phyloP scores from a whole-genome alignment of 1,139 yeast genomes.

The Sugiyamaella japonica region DNA sequence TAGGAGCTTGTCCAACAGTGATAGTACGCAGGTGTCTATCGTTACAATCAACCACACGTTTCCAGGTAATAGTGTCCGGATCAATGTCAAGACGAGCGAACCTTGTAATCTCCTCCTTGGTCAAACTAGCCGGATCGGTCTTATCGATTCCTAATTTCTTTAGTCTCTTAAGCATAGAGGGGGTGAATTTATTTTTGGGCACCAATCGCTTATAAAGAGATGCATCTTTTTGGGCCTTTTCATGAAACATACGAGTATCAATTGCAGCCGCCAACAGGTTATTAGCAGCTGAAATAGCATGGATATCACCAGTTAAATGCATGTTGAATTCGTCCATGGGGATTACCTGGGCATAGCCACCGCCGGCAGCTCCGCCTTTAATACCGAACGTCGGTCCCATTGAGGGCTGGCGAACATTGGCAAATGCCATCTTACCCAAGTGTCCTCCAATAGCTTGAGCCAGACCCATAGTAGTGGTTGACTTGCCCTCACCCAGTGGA shows the following conservation, averaged over 20 bases:
- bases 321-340: conserved; percentile 99
- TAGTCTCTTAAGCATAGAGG: conserved; percentile 76
- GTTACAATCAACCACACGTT: conserved; percentile 94
- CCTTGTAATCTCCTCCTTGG: conserved; percentile 69
- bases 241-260: conserved; percentile 98
- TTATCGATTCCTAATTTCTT: conserved; percentile 77
- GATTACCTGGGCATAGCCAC: conserved; percentile 97
- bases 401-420: conserved; percentile 96
- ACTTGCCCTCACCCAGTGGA: conserved; percentile 97
- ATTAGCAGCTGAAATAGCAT: conserved; percentile 95
- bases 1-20: conserved; percentile 90
- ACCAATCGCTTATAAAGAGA: conserved; percentile 84
- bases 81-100: conserved; percentile 91
- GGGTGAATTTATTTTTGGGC: conserved; percentile 83
- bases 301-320: conserved; percentile 98
- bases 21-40: conserved; percentile 91
- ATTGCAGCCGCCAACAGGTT: conserved; percentile 96
- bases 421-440: conserved; percentile 80
- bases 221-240: conserved; percentile 86
- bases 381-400: conserved; percentile 99
- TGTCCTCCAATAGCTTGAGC: conserved; percentile 97
- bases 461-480: conserved; percentile 94
- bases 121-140: conserved; percentile 61
- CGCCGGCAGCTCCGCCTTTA: conserved; percentile 99
- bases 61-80: conserved; percentile 93